phyloP scores from a whole-genome alignment of 441 rosid genomes.

The Pelargonium citronellum region DNA sequence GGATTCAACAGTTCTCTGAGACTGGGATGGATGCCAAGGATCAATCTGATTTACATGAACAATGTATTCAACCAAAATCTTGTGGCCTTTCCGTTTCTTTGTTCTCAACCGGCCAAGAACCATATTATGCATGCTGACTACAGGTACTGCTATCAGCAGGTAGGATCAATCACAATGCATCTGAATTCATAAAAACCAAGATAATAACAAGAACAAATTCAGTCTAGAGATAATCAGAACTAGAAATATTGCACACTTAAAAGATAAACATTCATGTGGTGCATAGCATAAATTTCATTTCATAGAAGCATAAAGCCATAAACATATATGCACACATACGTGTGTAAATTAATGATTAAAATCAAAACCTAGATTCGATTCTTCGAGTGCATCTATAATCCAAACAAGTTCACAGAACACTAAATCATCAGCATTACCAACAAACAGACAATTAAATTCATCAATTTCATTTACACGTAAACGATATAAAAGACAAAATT shows the following conservation, averaged over 20 bases:
- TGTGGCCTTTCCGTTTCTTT: conserved; percentile 42
- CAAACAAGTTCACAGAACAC: neutral
- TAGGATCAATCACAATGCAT: neutral
- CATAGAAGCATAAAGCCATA: neutral
- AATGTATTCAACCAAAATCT: conserved; percentile 51
- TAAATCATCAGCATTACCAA: neutral
- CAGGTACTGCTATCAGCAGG: conserved; percentile 1
- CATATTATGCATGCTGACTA: conserved; percentile 34
- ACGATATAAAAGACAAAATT: neutral
- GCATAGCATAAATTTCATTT: neutral
- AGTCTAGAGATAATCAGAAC: neutral
- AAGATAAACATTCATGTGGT: neutral
- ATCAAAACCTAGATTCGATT: neutral
- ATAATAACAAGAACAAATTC: neutral
- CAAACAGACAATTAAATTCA: neutral
- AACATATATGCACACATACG: neutral
- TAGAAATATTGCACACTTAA: neutral
- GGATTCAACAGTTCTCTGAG: conserved; percentile 74
- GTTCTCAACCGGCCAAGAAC: conserved; percentile 49
- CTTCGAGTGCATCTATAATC: neutral
- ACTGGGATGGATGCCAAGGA: conserved; percentile 97
- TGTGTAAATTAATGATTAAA: too few relatives aligned
- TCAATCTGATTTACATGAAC: conserved; percentile 75
- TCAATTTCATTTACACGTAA: neutral
- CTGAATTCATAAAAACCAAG: neutral